Evolutionary conservation across 2,329 filamentous ascomycete species (phyloP).

Genomic region (Aschersonia sp.): DNA sequence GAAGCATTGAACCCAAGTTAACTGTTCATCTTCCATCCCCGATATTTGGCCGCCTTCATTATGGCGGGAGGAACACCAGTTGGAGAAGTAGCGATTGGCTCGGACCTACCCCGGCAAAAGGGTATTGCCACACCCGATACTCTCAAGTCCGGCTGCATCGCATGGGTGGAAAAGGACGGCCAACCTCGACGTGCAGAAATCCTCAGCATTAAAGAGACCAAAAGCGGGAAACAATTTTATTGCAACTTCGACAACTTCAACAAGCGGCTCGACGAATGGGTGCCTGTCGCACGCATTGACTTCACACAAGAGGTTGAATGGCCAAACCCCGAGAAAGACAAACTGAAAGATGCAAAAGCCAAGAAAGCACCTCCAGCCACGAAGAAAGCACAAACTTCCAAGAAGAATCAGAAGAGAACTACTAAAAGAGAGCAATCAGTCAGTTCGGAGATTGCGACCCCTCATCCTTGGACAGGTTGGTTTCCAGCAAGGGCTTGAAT

Average conservation of each 20-base stretch:
- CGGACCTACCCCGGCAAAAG: constrained; percentile 48
- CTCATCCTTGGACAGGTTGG: constrained; percentile 34
- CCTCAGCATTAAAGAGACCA: constrained; percentile 80
- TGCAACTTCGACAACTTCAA: constrained; percentile 99
- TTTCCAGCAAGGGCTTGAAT: not conserved
- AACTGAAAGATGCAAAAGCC: constrained; percentile 58
- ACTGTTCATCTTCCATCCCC: too few relatives aligned
- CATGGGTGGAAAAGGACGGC: constrained; percentile 55
- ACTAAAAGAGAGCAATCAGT: constrained; percentile 41
- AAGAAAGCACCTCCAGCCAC: constrained; percentile 49
- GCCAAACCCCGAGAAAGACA: constrained; percentile 79
- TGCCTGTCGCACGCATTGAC: constrained; percentile 68
- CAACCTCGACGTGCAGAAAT: constrained; percentile 87
- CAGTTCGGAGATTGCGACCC: constrained; percentile 36
- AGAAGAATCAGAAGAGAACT: constrained; percentile 42
- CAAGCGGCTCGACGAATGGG: constrained; percentile 76
- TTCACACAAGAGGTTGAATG: constrained; percentile 87
- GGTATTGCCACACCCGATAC: constrained; percentile 76
- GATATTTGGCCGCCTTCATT: constrained; percentile 15
- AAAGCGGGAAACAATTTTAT: constrained; percentile 80
- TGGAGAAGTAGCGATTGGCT: constrained; percentile 39
- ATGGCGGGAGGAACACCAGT: constrained; percentile 37
- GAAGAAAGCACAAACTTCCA: constrained; percentile 44
- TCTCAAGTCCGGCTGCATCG: constrained; percentile 47
- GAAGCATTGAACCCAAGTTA: too few relatives aligned